A percentile compares a stretch with the other conserved stretches of the same genome.
phyloP scores from a whole-genome alignment of 805 yeast species.

The Spathaspora passalidarum region DNA sequence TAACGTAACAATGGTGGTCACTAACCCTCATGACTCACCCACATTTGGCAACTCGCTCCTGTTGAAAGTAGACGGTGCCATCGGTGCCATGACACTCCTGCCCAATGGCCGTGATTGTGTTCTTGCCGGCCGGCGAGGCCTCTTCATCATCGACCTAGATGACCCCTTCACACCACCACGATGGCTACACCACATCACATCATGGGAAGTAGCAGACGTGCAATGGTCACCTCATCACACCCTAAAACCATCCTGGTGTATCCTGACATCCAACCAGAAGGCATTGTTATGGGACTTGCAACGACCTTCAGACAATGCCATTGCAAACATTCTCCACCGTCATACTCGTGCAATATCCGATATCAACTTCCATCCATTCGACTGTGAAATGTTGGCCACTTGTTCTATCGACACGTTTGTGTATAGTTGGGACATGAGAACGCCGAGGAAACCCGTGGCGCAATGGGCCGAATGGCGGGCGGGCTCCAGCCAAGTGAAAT shows the following conservation, averaged over 20 bases:
- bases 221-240: slow-evolving; percentile 93
- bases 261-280: slow-evolving; percentile 92
- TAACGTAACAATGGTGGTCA: background rate
- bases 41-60: slow-evolving; percentile 83
- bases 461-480: slow-evolving; percentile 94
- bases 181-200: slow-evolving; percentile 85
- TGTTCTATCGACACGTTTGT: slow-evolving; percentile 90
- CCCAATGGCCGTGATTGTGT: slow-evolving; percentile 94
- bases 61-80: slow-evolving; percentile 84
- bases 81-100: slow-evolving; percentile 84
- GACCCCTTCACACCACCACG: slow-evolving; percentile 95
- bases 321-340: slow-evolving; percentile 82
- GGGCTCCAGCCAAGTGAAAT: slow-evolving; percentile 91
- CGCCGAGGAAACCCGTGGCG: slow-evolving; percentile 68
- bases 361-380: slow-evolving; percentile 83
- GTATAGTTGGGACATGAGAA: slow-evolving; percentile 86
- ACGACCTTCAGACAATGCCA: slow-evolving; percentile 65
- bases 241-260: slow-evolving; percentile 83
- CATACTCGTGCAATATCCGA: slow-evolving; percentile 95
- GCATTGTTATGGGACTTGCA: slow-evolving; percentile 93
- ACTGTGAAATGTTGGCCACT: slow-evolving; percentile 87
- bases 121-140: slow-evolving; percentile 77
- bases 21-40: slow-evolving; percentile 37
- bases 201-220: slow-evolving; percentile 99
- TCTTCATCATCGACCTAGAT: slow-evolving; percentile 86